Percentiles rank a stretch among this genome's conserved stretches.
Conservation (phyloP, 331 rosid genomes). For the Saraca asoca region DNA sequence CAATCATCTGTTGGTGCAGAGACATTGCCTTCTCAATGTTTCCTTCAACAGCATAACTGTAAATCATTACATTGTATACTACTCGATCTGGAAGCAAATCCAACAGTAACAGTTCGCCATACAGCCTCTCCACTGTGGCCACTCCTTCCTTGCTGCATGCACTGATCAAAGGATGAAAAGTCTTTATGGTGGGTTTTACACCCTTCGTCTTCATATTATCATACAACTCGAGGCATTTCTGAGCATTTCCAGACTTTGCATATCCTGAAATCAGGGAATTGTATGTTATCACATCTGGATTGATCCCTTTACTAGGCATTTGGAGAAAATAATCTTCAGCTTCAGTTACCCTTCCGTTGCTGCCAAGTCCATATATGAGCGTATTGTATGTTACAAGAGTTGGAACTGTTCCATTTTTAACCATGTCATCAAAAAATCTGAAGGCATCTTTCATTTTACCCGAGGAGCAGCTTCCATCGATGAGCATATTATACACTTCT, state of each 20-base stretch:
- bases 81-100: conserved; percentile 63
- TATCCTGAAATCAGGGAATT: conserved; percentile 79
- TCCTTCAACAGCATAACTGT: conserved; percentile 57
- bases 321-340: conserved; percentile 61
- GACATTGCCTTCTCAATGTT: conserved; percentile 55
- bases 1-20: conserved; percentile 60
- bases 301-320: conserved; percentile 47
- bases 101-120: conserved; percentile 56
- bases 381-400: conserved; percentile 77
- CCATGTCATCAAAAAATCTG: conserved; percentile 67
- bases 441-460: conserved; percentile 60
- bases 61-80: conserved; percentile 58
- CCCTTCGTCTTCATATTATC: conserved; percentile 60
- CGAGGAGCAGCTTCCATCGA: conserved; percentile 56
- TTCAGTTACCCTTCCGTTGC: conserved; percentile 54
- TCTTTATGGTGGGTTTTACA: conserved; percentile 62
- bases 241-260: conserved; percentile 50
- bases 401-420: conserved; percentile 45
- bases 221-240: conserved; percentile 63
- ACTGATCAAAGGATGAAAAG: conserved; percentile 68
- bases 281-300: conserved; percentile 73
- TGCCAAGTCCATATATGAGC: conserved; percentile 70
- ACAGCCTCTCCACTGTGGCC: conserved; percentile 50
- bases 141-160: conserved; percentile 55
- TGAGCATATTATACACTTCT: conserved; percentile 74